Percentiles rank a stretch among this genome's conserved stretches.
Evolutionary conservation across 805 yeast genomes (phyloP).

Genomic region (Pichia heedii): DNA sequence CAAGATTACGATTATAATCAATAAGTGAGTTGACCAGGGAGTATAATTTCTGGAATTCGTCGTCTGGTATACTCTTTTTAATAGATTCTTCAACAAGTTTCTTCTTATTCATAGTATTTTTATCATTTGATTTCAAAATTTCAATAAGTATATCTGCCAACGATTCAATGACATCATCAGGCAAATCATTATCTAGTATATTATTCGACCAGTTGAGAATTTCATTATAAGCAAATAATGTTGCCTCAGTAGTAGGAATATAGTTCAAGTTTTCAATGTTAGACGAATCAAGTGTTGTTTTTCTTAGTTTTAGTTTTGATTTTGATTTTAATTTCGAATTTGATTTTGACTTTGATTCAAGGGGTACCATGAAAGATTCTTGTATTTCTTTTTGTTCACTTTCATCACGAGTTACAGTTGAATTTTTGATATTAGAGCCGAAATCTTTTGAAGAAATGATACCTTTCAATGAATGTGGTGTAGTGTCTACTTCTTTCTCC

Average conservation of each 20-base stretch:
- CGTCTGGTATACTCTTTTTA: constrained; percentile 31
- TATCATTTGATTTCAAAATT: constrained; percentile 38
- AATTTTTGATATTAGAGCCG: constrained; percentile 33
- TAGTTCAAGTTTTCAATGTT: constrained; percentile 46
- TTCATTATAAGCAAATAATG: constrained; percentile 41
- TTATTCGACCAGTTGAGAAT: constrained; percentile 52
- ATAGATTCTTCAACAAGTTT: constrained; percentile 44
- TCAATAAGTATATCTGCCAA: constrained; percentile 62
- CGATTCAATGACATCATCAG: constrained; percentile 62
- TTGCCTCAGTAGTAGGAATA: constrained; percentile 50
- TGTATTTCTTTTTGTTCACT: constrained; percentile 12
- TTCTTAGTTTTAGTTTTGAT: constrained; percentile 2
- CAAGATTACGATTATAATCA: constrained; percentile 32
- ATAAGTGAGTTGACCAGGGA: constrained; percentile 38
- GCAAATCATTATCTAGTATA: constrained; percentile 58
- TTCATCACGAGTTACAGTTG: constrained; percentile 9
- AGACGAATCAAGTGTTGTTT: constrained; percentile 25
- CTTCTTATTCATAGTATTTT: constrained; percentile 36
- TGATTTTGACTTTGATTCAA: constrained; percentile 4
- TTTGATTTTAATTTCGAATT: no score
- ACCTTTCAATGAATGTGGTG: constrained; percentile 68
- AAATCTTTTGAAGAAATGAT: constrained; percentile 58
- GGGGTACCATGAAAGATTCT: not conserved
- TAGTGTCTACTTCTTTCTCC: constrained; percentile 41
- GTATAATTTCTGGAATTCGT: constrained; percentile 37